A percentile compares a stretch with the other conserved stretches of the same genome.
Evolutionary conservation across 148 eudicot species (phyloP).

Genomic region (Rhododendron henanense): DNA sequence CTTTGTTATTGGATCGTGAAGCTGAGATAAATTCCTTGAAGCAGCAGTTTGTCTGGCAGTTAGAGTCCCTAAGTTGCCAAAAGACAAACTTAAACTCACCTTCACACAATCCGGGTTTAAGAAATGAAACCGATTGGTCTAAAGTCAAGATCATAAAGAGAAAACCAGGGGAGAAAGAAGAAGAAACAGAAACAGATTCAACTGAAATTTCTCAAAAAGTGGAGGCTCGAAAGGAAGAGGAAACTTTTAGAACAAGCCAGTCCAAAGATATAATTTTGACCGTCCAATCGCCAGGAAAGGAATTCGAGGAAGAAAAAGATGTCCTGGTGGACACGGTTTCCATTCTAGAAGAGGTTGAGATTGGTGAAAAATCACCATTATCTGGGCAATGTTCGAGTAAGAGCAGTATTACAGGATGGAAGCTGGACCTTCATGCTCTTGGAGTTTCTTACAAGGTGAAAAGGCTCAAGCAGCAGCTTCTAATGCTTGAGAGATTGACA

Average conservation of each 20-base stretch:
- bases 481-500: conserved; percentile 72
- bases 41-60: conserved; percentile 37
- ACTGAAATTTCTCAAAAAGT: conserved; percentile 17
- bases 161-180: conserved; percentile 40
- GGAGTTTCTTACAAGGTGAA: conserved; percentile 89
- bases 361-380: conserved; percentile 27
- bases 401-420: conserved; percentile 41
- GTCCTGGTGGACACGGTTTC: conserved; percentile 21
- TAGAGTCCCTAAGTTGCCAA: conserved; percentile 26
- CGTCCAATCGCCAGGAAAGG: conserved; percentile 39
- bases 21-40: conserved; percentile 55
- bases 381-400: conserved; percentile 22
- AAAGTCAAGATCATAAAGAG: conserved; percentile 53
- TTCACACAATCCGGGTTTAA: conserved; percentile 21
- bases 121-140: conserved; percentile 52
- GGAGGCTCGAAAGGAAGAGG: conserved; percentile 23
- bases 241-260: conserved; percentile 15
- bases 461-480: conserved; percentile 77
- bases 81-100: conserved; percentile 28
- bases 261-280: conserved; percentile 40
- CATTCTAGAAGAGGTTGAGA: conserved; percentile 19
- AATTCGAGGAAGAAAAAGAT: conserved; percentile 42
- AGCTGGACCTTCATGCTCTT: conserved; percentile 78
- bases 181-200: conserved; percentile 24
- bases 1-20: conserved; percentile 52